Base-by-base conservation (phyloP, 2,329 filamentous ascomycete species). In the Cephalotrichum gorgonifer region DNA sequence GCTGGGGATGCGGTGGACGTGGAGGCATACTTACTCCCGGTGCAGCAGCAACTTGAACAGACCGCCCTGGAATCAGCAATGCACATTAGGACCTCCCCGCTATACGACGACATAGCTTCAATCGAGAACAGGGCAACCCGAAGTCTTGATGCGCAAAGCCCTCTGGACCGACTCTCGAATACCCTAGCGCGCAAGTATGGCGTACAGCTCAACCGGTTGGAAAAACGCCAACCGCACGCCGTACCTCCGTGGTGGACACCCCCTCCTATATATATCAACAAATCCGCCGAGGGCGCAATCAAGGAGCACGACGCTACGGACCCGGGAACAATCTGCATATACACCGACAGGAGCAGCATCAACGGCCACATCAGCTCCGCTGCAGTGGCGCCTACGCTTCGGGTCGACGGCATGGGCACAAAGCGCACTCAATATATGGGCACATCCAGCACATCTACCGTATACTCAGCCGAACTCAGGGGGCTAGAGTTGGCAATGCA, bases 381-480 rank as follows among this genome's bases (percentile, higher is more conserved):
- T 20, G 59, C 58, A 27, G 50, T 61, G 42, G 51, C 54, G 30
- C 55, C 52, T 12, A 23, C 35, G 38, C 45, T 54, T 11, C 51
- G 14, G 31, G 14, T 33, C 7, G 31, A 33, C 31, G 31, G 31
- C 6, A 15, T 33, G 4, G 7, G 48, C 35, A 52, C 51, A 22
- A 56, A 54, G 44, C 43, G 52, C 35, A 53, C 48, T 15, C 41
- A 55, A 52, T 59, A 62, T 46, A 60, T 62, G 50, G 58, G 56
- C 49, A 56, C 30, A 51, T 50, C 55, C 20, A 52, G 46, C 43
- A 58, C 53, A 33, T 61, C 57, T 31, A 61, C 57, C 5, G 55
- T 62, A 22, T 62, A 61, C 48, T 56, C 57, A 51, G 59, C 56
- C 33, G 59, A 62, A 44, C 56, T 61, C 14, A 51, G 44, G 49